Base-by-base conservation (phyloP, 257 asterid species). In the Ehretia macrophylla region DNA sequence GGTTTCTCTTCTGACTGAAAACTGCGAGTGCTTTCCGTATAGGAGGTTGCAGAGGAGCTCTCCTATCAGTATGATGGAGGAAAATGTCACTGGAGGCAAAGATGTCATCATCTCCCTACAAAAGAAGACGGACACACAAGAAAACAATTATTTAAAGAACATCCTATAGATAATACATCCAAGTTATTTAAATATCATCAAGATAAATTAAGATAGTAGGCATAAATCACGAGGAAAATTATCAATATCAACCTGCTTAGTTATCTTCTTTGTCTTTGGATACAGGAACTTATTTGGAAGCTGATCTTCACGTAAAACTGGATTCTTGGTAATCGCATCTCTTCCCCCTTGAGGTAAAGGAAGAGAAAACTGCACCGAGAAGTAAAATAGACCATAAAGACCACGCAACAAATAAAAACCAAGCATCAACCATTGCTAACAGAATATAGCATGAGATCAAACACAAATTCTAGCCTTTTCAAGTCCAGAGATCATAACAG, bases 321-420 rank as follows among this genome's bases (percentile, higher is more conserved):
- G 99, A 59, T 93, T 93, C 85, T 89, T 89, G 37, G 92, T 67
- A 54, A 89, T 75, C 19, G 88, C 88, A 69, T 82, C 90, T 72
- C 99, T 79, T 53, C 97, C 97, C 55, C 99, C 97, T 81, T 83
- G 90, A 32, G 97, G 99, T 57, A 72, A 52, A 51, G 99, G 99
- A 57, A 93, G 62, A n/a, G 99, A 93, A 68, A 81, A 89, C 97
- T 89, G 85, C 78, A 81, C 53, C 0, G 16, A 10, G 11, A 46
- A 51, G 8, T 27, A 40, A 60, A 68, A 64, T 17, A 42, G 35
- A 58, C 17, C 64, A 58, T 49, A 48, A 17, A 47, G 35, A 23
- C 72, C 21, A 6, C 39, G 47, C 42, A 23, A 35, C 54, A 32
- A 8, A 42, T 14, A 42, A 53, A n/a, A 20, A 6, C 44, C 18